Evolutionary conservation across 1,139 yeast genomes (phyloP), one percentile per base, ranked within the genome.

Genomic region (Geotrichum aggregatum): DNA sequence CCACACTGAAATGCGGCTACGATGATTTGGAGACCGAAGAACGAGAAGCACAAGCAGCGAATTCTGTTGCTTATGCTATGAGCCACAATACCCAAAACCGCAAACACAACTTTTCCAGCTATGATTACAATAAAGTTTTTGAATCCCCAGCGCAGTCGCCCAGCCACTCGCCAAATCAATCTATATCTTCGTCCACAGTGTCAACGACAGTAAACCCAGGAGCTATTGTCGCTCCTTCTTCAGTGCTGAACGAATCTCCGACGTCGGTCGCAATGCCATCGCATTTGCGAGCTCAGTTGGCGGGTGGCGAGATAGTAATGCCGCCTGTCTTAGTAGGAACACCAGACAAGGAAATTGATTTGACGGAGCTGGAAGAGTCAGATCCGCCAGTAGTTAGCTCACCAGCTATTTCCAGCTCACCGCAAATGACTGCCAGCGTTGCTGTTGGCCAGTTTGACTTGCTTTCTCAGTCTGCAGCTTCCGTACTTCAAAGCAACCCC

Each of bases 101-200:
- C 57, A 77, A 94, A 69, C 92, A 95, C 47, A 83, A 83, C 64
- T 85, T 87, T 71, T 44, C 59, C 33, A 83, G 83, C 66, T 89
- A 89, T 66, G 96, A 89, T 69, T 88, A 88, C 68, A 87, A 87
- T 65, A 78, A 92, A 1, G 96, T 88, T 19, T 87, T 85, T 64
- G 62, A 61, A 46, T 59, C 65, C 7, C 67, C 67, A 2, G 56
- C 58, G 4, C 58, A 33, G 44, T 49, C 50, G 30, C 28, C 28
- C 5, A 10, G 11, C 39, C 49, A 47, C 21, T 43, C 51, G 8
- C 53, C 50, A n/a, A 24, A 24, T 5, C 28, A 24, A 24, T 24
- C 28, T 5, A 8, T 5, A 5, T 35, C 22, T 19, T 41, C 39
- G 22, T 52, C 54, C 6, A 16, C 35, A 14, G 33, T 44, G 3